Percentiles rank a stretch among this genome's conserved stretches.
phyloP scores from a whole-genome alignment of 169 alveolate species.

The Eimeria sp. region DNA sequence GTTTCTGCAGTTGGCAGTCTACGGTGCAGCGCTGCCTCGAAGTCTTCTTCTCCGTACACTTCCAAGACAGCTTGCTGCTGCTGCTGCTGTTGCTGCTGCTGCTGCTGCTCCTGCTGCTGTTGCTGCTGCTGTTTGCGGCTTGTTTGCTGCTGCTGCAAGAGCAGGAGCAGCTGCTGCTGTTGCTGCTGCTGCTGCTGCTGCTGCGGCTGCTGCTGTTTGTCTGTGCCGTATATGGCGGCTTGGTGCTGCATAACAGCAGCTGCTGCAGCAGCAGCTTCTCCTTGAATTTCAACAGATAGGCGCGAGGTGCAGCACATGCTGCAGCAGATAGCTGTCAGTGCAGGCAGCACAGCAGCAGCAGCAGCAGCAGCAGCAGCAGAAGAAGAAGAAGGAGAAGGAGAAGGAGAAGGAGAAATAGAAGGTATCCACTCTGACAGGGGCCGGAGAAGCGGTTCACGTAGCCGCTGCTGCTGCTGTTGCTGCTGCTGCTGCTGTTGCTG shows the following conservation, averaged over 20 bases:
- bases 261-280: background rate
- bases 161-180: constrained; percentile 29
- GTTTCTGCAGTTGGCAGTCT: background rate
- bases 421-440: constrained; percentile 8
- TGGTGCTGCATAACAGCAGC: constrained; percentile 27
- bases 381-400: background rate
- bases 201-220: constrained; percentile 3
- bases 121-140: constrained; percentile 1
- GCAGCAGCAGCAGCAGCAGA: constrained; percentile 48
- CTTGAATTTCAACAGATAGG: background rate
- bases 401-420: background rate
- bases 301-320: constrained; percentile 45
- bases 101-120: constrained; percentile 18
- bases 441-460: constrained; percentile 16
- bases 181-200: constrained; percentile 19
- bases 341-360: constrained; percentile 58
- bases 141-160: background rate
- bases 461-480: constrained; percentile 62
- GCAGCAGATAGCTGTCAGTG: constrained; percentile 49
- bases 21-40: constrained; percentile 44
- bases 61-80: background rate
- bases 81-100: constrained; percentile 53
- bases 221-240: background rate
- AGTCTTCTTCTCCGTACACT: constrained; percentile 36
- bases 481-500: constrained; percentile 1